phyloP scores from a whole-genome alignment of 768 basidiomycete species.

The Panaeolus papilionaceus region DNA sequence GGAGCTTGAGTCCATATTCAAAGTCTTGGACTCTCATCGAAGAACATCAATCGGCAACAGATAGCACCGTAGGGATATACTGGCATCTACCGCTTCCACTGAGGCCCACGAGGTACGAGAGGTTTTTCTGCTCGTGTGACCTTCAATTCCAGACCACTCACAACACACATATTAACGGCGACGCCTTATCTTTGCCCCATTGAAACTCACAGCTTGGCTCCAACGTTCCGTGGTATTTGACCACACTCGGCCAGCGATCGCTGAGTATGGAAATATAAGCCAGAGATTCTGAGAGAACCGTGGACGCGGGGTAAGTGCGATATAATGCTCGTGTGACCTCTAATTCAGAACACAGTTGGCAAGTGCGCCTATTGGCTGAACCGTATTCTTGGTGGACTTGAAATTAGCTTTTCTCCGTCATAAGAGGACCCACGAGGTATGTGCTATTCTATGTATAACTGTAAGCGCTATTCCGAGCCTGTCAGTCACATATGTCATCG shows the following conservation, averaged over 20 bases:
- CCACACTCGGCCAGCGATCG: background rate
- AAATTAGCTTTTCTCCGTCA: background rate
- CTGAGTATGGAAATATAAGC: background rate
- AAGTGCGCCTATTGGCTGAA: background rate
- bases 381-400: background rate
- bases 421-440: background rate
- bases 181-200: background rate
- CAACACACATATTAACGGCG: background rate
- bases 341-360: background rate
- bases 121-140: constrained; percentile 6
- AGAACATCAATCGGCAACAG: background rate
- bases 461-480: background rate
- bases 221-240: background rate
- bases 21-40: background rate
- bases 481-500: background rate
- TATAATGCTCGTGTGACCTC: background rate
- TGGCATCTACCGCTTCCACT: background rate
- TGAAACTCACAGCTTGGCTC: background rate
- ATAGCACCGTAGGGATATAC: background rate
- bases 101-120: background rate
- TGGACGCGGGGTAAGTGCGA: background rate
- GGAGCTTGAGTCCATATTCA: background rate
- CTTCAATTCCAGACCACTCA: background rate
- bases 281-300: too few relatives aligned
- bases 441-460: background rate